Evolutionary conservation across 192 early-diverging fungal genomes (phyloP), one percentile per base, ranked within the genome.

Genomic region (Backusella australiensis): DNA sequence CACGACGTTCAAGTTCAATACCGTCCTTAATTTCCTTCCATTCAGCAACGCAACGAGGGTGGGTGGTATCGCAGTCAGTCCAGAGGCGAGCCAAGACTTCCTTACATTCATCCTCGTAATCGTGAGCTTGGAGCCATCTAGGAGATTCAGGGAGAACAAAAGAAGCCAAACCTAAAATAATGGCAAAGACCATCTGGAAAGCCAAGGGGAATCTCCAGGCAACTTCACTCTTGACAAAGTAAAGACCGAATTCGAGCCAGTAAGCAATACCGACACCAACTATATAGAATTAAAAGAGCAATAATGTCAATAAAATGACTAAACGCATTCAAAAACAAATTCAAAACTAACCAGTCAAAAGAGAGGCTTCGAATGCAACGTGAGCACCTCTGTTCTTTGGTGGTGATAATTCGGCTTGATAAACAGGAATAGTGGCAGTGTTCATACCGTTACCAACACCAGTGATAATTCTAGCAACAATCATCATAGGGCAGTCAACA

Each of bases 111-210:
- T 78, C 72, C 26, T 78, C 67, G 5, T 39, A 73, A n/a, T 74
- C 77, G 12, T 78, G 39, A 19, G 77, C n/a, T 21, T 69, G 49
- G n/a, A 93, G 82, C 92, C 92, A 93, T 75, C 92, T 91, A 9
- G 92, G 92, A 11, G 92, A 91, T 73, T 89, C 90, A 23, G 93
- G 94, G 82, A 95, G 87, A 74, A 93, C 87, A 23, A 85, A 66
- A 79, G 90, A 90, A 41, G 87, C 72, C 36, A 85, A 14, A 32
- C 91, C 74, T 35, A 96, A 78, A 21, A 91, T 69, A 19, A 89
- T 44, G 21, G 87, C 91, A 23, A 93, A 93, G 39, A 92, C 82
- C n/a, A 88, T 84, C 83, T 96, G 94, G 52, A 95, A 81, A 19
- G 86, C 91, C 9, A 95, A 81, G 6, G 93, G 91, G 26, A 92